Evolutionary conservation across 768 basidiomycete genomes (phyloP).

Genomic region (Boletus patriciae): DNA sequence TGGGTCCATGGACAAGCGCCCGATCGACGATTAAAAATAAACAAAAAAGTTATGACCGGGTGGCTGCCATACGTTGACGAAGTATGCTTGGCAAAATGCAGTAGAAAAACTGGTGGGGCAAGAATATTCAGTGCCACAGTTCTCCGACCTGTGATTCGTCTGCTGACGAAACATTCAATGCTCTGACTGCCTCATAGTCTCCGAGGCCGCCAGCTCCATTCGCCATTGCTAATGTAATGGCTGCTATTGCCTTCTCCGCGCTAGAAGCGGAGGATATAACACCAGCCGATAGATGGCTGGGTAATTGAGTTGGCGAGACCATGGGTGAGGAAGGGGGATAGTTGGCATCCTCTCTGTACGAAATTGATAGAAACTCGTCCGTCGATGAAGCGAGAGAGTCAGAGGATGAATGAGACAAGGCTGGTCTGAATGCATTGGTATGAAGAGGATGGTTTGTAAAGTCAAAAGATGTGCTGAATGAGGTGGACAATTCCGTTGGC

Average conservation of each 20-base stretch:
- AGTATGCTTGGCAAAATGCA: slow-evolving; percentile 6
- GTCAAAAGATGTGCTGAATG: slow-evolving; percentile 31
- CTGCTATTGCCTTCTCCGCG: slow-evolving; percentile 60
- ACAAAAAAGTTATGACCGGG: slow-evolving; percentile 17
- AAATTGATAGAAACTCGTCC: slow-evolving; percentile 7
- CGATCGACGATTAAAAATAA: slow-evolving; percentile 27
- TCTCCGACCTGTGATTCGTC: slow-evolving; percentile 55
- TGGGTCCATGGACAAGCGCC: slow-evolving; percentile 20
- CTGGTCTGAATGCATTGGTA: slow-evolving; percentile 28
- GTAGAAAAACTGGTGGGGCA: not conserved
- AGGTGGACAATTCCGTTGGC: slow-evolving; percentile 14
- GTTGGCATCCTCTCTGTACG: slow-evolving; percentile 2
- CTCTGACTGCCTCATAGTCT: slow-evolving; percentile 53
- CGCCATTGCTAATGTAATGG: slow-evolving; percentile 58
- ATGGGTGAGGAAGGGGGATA: slow-evolving; percentile 11
- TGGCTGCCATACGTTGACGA: not conserved
- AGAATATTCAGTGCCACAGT: slow-evolving; percentile 48
- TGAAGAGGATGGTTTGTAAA: slow-evolving; percentile 20
- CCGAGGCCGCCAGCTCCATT: slow-evolving; percentile 61
- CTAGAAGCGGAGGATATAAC: slow-evolving; percentile 38
- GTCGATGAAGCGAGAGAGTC: slow-evolving; percentile 13
- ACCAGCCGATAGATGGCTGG: slow-evolving; percentile 4
- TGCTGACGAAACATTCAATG: slow-evolving; percentile 33
- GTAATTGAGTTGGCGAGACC: slow-evolving; percentile 15
- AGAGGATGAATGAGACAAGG: slow-evolving; percentile 20